Base-by-base conservation (phyloP, 208 protist species). In the Crithidia mellificae region DNA sequence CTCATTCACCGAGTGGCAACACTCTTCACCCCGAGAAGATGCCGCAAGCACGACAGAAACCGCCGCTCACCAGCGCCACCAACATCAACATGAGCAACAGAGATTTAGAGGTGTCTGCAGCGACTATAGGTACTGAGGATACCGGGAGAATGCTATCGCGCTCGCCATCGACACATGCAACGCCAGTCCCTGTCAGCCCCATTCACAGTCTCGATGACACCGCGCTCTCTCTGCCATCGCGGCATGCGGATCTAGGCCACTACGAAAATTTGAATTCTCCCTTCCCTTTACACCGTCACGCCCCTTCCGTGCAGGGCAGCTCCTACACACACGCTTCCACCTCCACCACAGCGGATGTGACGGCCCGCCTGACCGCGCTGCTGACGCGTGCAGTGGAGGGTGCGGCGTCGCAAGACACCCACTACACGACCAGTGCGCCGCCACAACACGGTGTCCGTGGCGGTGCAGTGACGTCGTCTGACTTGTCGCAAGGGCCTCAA, bases 141-240 rank as follows among this genome's bases (percentile, higher is more conserved):
- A 20, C 5, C 4, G 20, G 2, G 46, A 20, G 27, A 14, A 51
- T 22, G 9, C 4, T 14, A 5, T 14, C 4, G 46, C 7, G 22
- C 20, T 14, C 22, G 8, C 22, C 59, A 20, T 29, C 32, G 22
- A 11, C 43, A 14, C n/a, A 32, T 29, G 59, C 59, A 8, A 70
- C 54, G 11, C 43, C 70, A 1, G 63, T 63, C 2, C 63, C 38
- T 4, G 49, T 70, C 34, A 76, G 70, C 29, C 62, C 63, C 11
- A 76, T 76, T 27, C 62, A 12, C 14, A 76, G 63, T 46, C 32
- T 22, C 9, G 11, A 53, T 50, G 62, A 65, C 55, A 61, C 30
- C 19, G 63, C 63, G 17, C 43, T 54, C 22, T 76, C 70, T 20
- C 24, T 69, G 5, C 63, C 63, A 0, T 76, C 70, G 27, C 66